Evolutionary conservation across 2,329 filamentous ascomycete species (phyloP).

Genomic region (Beauveria medogensis): DNA sequence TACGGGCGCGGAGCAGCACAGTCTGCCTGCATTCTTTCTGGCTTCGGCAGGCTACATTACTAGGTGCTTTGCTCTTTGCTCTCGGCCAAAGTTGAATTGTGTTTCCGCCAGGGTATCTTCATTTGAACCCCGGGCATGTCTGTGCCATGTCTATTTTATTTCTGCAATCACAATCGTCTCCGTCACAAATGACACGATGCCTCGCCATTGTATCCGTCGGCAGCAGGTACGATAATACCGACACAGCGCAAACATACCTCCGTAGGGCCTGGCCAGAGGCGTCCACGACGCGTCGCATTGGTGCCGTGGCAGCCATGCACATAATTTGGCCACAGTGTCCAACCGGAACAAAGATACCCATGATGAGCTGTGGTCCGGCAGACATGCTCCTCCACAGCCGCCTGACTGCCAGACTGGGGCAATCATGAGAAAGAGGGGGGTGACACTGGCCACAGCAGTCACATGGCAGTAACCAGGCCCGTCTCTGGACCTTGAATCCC

Average conservation of each 20-base stretch:
- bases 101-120: not conserved
- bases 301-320: constrained; percentile 1
- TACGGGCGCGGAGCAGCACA: constrained; percentile 1
- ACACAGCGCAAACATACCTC: no score
- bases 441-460: not conserved
- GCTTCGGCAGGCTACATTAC: constrained; percentile 3
- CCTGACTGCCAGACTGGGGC: not conserved
- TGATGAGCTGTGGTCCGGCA: constrained; percentile 1
- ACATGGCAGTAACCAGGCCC: constrained; percentile 2
- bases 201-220: not conserved
- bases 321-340: not conserved
- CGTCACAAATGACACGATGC: constrained; percentile 1
- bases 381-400: not conserved
- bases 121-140: constrained; percentile 1
- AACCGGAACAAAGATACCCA: constrained; percentile 3
- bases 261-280: not conserved
- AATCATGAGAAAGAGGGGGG: not conserved
- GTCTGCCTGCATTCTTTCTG: not conserved
- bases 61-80: not conserved
- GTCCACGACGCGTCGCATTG: not conserved
- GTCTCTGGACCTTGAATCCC: not conserved
- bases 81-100: not conserved
- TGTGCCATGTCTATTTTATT: not conserved
- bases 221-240: not conserved
- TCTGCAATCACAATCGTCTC: not conserved